phyloP scores from a whole-genome alignment of 2,329 filamentous ascomycete species.

The Aspergillus luchuensis region DNA sequence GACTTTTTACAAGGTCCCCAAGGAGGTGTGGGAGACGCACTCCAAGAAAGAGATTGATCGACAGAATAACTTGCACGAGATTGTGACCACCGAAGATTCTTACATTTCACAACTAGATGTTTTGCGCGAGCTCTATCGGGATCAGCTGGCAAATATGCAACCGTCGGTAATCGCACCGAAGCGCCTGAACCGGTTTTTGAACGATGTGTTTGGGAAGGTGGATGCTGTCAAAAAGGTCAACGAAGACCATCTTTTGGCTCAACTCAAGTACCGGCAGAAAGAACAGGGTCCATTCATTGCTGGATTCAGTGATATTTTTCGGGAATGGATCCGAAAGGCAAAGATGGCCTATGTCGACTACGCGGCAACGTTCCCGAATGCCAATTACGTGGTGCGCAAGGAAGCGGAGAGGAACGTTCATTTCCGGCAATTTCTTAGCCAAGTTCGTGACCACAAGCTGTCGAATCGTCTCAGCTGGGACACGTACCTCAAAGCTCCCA shows the following conservation, averaged over 20 bases:
- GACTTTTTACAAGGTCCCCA: constrained; percentile 81
- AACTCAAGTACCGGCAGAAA: constrained; percentile 94
- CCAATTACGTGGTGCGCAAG: constrained; percentile 77
- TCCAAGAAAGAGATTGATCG: constrained; percentile 86
- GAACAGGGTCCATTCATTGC: constrained; percentile 94
- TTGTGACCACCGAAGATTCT: constrained; percentile 87
- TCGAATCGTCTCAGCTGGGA: constrained; percentile 89
- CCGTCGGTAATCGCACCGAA: constrained; percentile 80
- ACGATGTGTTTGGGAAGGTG: constrained; percentile 85
- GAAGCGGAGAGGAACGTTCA: constrained; percentile 82
- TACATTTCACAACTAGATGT: constrained; percentile 91
- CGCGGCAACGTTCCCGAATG: constrained; percentile 81
- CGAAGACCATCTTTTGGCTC: constrained; percentile 86
- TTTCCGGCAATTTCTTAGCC: constrained; percentile 83
- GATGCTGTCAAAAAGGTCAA: constrained; percentile 88
- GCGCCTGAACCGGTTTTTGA: constrained; percentile 76
- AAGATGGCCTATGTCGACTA: constrained; percentile 88
- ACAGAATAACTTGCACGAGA: constrained; percentile 93
- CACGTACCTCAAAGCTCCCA: constrained; percentile 88
- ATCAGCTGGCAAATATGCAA: constrained; percentile 70
- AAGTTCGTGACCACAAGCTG: constrained; percentile 73
- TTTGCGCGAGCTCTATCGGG: constrained; percentile 79
- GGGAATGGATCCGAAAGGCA: constrained; percentile 97
- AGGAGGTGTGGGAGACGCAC: constrained; percentile 70
- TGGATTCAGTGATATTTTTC: constrained; percentile 95